Conservation (phyloP, 345 rosid genomes). For the Clarkia xantiana region DNA sequence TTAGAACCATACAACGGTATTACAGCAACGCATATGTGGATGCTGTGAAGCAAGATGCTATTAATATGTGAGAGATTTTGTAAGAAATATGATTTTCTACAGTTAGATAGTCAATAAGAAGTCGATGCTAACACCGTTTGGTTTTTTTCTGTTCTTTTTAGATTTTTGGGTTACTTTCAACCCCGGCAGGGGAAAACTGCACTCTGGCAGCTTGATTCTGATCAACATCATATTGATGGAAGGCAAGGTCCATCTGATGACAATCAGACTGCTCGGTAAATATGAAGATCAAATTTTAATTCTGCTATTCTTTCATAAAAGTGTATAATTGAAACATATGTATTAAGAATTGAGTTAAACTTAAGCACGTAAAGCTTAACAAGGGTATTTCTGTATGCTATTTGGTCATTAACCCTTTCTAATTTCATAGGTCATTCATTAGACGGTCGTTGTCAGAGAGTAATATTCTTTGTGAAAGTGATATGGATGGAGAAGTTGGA, state of each 20-base stretch:
- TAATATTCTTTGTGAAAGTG: constrained; percentile 39
- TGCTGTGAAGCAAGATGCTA: constrained; percentile 87
- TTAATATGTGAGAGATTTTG: constrained; percentile 54
- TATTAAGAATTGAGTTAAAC: not conserved
- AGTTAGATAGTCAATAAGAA: not conserved
- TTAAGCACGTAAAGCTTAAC: too few relatives aligned
- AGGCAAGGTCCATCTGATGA: constrained; percentile 22
- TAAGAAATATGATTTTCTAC: not conserved
- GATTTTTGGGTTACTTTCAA: constrained; percentile 93
- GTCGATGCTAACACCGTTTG: not conserved
- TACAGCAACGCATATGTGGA: constrained; percentile 89
- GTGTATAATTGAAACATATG: not conserved
- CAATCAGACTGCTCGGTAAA: constrained; percentile 38
- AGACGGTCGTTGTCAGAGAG: constrained; percentile 87
- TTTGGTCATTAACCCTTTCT: not conserved
- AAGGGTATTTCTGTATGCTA: not conserved
- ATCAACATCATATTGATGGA: constrained; percentile 48
- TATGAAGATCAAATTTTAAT: not conserved
- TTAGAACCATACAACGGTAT: constrained; percentile 78
- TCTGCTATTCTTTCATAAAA: not conserved
- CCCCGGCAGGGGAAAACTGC: constrained; percentile 83
- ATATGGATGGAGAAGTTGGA: constrained; percentile 17
- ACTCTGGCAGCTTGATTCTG: constrained; percentile 77
- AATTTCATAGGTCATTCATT: constrained; percentile 29
- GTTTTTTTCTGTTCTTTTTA: constrained; percentile 14